Evolutionary conservation across 345 rosid species (phyloP).

Genomic region (Eucalyptus microcorys): DNA sequence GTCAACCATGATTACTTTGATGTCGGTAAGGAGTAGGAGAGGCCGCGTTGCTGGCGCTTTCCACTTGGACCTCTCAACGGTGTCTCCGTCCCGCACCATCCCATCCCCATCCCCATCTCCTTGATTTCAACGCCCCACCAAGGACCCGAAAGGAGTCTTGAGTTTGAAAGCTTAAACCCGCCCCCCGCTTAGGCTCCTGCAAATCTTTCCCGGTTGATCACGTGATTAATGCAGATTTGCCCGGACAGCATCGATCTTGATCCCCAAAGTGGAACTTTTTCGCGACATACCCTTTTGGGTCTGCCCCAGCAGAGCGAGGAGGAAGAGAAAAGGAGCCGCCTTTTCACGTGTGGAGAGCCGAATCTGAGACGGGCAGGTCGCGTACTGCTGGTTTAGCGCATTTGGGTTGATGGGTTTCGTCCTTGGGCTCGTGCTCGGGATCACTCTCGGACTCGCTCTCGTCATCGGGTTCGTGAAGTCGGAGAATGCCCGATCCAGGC

Average conservation of each 20-base stretch:
- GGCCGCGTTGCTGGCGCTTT: neutral
- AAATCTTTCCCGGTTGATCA: neutral
- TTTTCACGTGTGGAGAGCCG: neutral
- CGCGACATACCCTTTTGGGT: neutral
- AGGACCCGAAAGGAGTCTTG: neutral
- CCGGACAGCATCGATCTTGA: neutral
- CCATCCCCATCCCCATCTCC: neutral
- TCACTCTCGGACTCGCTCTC: conserved; percentile 51
- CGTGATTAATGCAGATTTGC: neutral
- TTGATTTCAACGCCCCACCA: neutral
- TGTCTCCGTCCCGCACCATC: neutral
- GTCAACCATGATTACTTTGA: neutral
- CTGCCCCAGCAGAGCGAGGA: neutral
- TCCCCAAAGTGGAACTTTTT: neutral
- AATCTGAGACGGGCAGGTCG: neutral
- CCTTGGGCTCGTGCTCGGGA: conserved; percentile 56
- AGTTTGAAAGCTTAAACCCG: neutral
- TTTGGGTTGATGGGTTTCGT: conserved; percentile 39
- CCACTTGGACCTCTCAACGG: neutral
- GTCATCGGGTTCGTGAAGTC: conserved; percentile 64
- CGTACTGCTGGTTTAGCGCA: neutral
- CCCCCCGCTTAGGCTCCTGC: neutral
- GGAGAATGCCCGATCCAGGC: conserved; percentile 85
- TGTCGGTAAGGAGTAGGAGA: neutral
- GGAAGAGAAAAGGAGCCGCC: neutral